Evolutionary conservation across 352 stramenopile genomes (phyloP), one percentile per base, ranked within the genome.

Genomic region (Aphanomyces astaci): DNA sequence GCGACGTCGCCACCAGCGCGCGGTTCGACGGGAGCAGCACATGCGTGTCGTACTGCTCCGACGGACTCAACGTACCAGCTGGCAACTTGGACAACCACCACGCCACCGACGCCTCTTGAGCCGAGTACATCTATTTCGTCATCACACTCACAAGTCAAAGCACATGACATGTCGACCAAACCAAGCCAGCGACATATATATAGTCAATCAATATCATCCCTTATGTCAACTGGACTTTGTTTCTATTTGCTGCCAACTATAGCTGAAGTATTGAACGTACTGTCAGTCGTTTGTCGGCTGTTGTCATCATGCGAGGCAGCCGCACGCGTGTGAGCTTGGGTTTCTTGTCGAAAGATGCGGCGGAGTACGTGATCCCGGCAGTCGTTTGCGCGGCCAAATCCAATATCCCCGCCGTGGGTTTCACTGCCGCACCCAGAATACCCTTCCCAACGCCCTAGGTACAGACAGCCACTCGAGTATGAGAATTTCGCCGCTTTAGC

Each of bases 351-450:
- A 95, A 82, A 1, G 90, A 77, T 0, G 86, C 90, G 2, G 89
- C 84, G 1, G 87, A 94, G 13, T 86, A 87, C 11, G 84, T 93
- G 71, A 95, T 94, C 0, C 86, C 87, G 13, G 86, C 87, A 5
- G 88, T 87, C 2, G 84, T 85, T 43, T 82, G 83, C 4, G 85
- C 80, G 1, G 87, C 86, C 45, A 94, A 67, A 57, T 97, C 89
- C 5, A 97, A 63, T 9, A 95, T 82, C 19, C 89, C 89, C 0
- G 87, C 88, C 0, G 89, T 88, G 5, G 89, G 89, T 67, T 97
- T 97, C 27, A 96, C 83, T 0, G 88, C 89, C 13, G 95, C 86
- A 15, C 89, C 89, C 22, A 96, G 85, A 9, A 97, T 66, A 2
- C 89, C 89, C 46, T 90, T 93, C 9, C 87, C 88, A 9, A 97